Percentiles rank a stretch among this genome's conserved stretches.
phyloP scores from a whole-genome alignment of 768 basidiomycete genomes.

The Tulasnella sp. region DNA sequence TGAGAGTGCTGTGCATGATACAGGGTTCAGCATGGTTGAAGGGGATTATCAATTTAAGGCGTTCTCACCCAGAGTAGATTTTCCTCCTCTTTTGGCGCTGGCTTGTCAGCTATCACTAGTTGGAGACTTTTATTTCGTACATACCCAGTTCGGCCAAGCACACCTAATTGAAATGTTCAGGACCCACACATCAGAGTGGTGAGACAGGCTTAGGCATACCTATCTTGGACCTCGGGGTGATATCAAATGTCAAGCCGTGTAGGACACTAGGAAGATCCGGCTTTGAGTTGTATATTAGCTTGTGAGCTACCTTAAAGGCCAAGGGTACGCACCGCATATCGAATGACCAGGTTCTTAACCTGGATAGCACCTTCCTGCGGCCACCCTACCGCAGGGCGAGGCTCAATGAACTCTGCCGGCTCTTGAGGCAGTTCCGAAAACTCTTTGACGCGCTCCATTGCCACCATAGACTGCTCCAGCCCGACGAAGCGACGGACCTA shows the following conservation, averaged over 20 bases:
- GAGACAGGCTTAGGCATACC: background rate
- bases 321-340: conserved; percentile 22
- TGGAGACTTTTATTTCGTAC: conserved; percentile 18
- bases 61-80: conserved; percentile 46
- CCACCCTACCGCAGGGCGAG: conserved; percentile 72
- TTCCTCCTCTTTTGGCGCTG: conserved; percentile 58
- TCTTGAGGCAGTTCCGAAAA: conserved; percentile 72
- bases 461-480: conserved; percentile 85
- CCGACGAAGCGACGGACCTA: conserved; percentile 72
- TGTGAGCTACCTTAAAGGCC: background rate
- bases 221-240: conserved; percentile 25
- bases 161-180: conserved; percentile 62
- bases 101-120: background rate
- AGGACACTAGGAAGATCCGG: conserved; percentile 81
- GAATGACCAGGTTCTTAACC: conserved; percentile 24
- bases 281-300: conserved; percentile 28
- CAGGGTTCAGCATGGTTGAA: background rate
- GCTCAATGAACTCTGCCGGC: conserved; percentile 74
- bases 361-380: conserved; percentile 37
- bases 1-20: conserved; percentile 40
- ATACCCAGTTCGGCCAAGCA: conserved; percentile 32
- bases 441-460: conserved; percentile 74
- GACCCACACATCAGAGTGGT: too few relatives aligned
- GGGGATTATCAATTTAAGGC: background rate
- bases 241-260: conserved; percentile 62